Evolutionary conservation across 257 asterid genomes (phyloP).

Genomic region (Dorcoceras hygrometricum): DNA sequence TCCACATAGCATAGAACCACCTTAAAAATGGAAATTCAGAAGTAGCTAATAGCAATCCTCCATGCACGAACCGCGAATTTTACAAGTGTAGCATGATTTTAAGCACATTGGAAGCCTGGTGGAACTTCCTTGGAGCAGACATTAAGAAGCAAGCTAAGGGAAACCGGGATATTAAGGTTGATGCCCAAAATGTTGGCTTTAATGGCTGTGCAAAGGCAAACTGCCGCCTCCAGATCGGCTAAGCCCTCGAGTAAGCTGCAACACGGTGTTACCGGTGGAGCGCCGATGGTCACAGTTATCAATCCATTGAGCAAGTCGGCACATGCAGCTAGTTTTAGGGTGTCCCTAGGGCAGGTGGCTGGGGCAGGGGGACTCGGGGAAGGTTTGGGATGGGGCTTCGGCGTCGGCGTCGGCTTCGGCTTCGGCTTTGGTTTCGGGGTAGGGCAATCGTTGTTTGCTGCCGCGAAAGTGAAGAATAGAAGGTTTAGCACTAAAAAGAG

Average conservation of each 20-base stretch:
- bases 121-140: conserved; percentile 22
- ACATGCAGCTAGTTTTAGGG: conserved; percentile 32
- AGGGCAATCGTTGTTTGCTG: conserved; percentile 22
- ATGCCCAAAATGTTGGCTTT: conserved; percentile 18
- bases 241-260: conserved; percentile 21
- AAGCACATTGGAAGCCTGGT: conserved; percentile 24
- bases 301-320: conserved; percentile 28
- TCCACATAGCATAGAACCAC: neutral
- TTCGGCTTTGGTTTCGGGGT: conserved; percentile 22
- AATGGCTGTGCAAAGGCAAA: conserved; percentile 24
- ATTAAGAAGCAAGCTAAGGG: conserved; percentile 22
- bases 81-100: neutral
- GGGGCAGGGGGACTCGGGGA: neutral
- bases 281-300: conserved; percentile 21
- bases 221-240: conserved; percentile 21
- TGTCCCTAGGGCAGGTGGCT: conserved; percentile 26
- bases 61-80: neutral
- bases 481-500: conserved; percentile 22
- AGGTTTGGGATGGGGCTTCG: too few relatives aligned
- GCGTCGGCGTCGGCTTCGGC: neutral
- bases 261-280: conserved; percentile 27
- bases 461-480: conserved; percentile 24
- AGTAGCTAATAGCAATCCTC: neutral
- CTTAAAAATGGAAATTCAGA: neutral
- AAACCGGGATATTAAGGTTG: conserved; percentile 17